Evolutionary conservation across 208 protist species (phyloP).

Genomic region (Naegleria gruberi): DNA sequence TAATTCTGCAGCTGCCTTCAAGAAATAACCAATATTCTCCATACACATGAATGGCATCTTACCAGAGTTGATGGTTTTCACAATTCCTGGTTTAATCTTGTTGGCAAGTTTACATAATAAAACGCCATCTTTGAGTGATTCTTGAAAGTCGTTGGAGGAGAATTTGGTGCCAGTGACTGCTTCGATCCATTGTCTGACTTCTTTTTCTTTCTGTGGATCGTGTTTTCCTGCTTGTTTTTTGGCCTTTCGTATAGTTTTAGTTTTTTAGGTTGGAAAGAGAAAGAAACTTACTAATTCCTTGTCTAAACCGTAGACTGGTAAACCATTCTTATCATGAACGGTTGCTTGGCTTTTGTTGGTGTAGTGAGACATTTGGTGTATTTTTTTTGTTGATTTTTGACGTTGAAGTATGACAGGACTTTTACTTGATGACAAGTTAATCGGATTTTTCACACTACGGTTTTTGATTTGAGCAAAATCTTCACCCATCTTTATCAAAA

Average conservation of each 20-base stretch:
- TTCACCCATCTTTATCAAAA: no score
- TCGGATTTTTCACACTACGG: no score
- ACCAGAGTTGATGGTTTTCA: neutral
- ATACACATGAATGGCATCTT: slow-evolving; percentile 21
- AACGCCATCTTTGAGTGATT: neutral
- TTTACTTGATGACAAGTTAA: no score
- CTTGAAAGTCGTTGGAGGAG: neutral
- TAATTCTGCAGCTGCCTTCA: neutral
- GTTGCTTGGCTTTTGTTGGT: neutral
- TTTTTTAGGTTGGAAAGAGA: no score
- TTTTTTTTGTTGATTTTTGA: no score
- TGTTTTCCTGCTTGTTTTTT: neutral
- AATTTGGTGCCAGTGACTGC: slow-evolving; percentile 12
- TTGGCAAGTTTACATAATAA: slow-evolving; percentile 20
- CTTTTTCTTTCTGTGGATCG: slow-evolving; percentile 9
- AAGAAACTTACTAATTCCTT: neutral
- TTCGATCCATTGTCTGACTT: slow-evolving; percentile 14
- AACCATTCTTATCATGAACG: neutral
- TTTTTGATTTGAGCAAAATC: no score
- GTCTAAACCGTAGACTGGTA: slow-evolving; percentile 22
- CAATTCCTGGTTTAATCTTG: slow-evolving; percentile 14
- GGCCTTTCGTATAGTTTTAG: neutral
- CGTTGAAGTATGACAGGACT: no score
- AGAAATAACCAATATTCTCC: slow-evolving; percentile 15
- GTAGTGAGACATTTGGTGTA: no score